Evolutionary conservation across 2,329 filamentous ascomycete species (phyloP).

Genomic region (Diaporthe citri): DNA sequence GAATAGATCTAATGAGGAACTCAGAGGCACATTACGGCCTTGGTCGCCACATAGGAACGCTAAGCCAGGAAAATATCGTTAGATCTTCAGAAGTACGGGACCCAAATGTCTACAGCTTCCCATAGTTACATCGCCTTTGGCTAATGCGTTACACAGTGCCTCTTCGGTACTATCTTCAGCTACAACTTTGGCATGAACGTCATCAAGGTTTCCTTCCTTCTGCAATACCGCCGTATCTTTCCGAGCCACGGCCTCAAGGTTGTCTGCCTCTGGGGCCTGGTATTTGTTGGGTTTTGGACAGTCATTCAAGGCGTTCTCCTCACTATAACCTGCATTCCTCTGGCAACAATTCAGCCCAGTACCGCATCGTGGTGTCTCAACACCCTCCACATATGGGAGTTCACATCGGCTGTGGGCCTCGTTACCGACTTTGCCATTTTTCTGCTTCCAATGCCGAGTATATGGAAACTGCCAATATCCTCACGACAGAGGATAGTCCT

Average conservation of each 20-base stretch:
- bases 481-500: conserved; percentile 47
- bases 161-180: conserved; percentile 45
- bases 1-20: background rate
- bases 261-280: conserved; percentile 46
- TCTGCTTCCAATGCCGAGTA: conserved; percentile 46
- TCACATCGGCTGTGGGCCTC: conserved; percentile 47
- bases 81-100: background rate
- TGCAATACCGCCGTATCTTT: conserved; percentile 52
- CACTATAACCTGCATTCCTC: conserved; percentile 46
- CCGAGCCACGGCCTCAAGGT: conserved; percentile 40
- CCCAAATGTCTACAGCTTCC: background rate
- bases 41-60: conserved; percentile 44
- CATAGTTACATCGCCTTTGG: too few species aligned
- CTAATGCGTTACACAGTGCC: conserved; percentile 42
- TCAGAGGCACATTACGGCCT: conserved; percentile 46
- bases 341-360: conserved; percentile 44
- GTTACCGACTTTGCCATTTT: conserved; percentile 48
- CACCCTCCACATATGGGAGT: conserved; percentile 50
- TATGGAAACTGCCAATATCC: conserved; percentile 45
- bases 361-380: conserved; percentile 46
- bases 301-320: conserved; percentile 45
- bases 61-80: conserved; percentile 17
- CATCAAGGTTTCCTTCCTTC: conserved; percentile 50
- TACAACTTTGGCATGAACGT: conserved; percentile 51
- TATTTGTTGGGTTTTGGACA: conserved; percentile 47